These are phyloP conservation scores for Plectranthus barbatus DNA, from an alignment of 257 asterid genomes.

Conservation along the genomic window DNA sequence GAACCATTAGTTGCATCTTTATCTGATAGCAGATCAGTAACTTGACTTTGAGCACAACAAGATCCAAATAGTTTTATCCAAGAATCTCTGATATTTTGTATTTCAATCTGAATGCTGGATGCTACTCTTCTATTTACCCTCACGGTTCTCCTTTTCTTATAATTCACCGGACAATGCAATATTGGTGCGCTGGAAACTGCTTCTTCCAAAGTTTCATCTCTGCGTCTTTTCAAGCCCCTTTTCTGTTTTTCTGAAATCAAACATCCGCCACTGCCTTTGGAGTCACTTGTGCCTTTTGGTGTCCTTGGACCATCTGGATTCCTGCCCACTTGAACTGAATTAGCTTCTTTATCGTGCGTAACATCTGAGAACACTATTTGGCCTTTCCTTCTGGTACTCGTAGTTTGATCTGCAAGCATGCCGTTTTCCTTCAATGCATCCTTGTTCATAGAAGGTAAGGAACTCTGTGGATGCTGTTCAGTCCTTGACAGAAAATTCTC, in stretches of 20 bases:
- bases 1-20: slow-evolving; percentile 16
- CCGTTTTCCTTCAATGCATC: slow-evolving; percentile 20
- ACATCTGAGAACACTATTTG: slow-evolving; percentile 58
- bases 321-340: slow-evolving; percentile 21
- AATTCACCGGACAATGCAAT: slow-evolving; percentile 44
- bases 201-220: slow-evolving; percentile 23
- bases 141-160: slow-evolving; percentile 59
- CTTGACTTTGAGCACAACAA: slow-evolving; percentile 18
- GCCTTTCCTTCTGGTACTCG: slow-evolving; percentile 47
- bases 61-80: slow-evolving; percentile 13
- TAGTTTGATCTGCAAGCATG: slow-evolving; percentile 20
- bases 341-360: slow-evolving; percentile 59
- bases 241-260: slow-evolving; percentile 34
- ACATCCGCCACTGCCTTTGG: slow-evolving; percentile 33
- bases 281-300: slow-evolving; percentile 25
- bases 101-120: slow-evolving; percentile 22
- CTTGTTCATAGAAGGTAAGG: slow-evolving; percentile 20
- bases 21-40: slow-evolving; percentile 14
- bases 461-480: slow-evolving; percentile 20
- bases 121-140: slow-evolving; percentile 25
- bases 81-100: slow-evolving; percentile 11
- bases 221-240: slow-evolving; percentile 42
- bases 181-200: slow-evolving; percentile 32
- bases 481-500: slow-evolving; percentile 18
- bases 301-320: slow-evolving; percentile 15